Evolutionary conservation across 2,329 filamentous ascomycete genomes (phyloP).

Genomic region (Fusarium domesticum): DNA sequence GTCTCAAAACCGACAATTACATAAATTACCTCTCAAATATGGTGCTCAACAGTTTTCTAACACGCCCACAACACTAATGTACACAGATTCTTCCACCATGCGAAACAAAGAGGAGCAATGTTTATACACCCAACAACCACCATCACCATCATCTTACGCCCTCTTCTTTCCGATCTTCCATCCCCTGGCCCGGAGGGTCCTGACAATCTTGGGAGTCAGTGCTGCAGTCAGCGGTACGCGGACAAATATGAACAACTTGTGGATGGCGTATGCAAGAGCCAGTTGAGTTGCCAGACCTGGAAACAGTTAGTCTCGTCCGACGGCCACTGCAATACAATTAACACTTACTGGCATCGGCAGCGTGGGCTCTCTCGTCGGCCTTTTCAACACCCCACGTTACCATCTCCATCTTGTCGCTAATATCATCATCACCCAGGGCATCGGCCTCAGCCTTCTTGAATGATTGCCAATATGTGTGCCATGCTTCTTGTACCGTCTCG

Average conservation of each 20-base stretch:
- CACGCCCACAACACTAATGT: no score
- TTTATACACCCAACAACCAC: not conserved
- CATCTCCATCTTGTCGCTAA: conserved; percentile 49
- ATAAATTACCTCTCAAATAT: no score
- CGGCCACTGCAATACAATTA: not conserved
- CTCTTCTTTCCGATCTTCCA: conserved; percentile 85
- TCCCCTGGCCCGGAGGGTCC: conserved; percentile 79
- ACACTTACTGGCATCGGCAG: conserved; percentile 68
- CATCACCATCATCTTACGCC: conserved; percentile 1
- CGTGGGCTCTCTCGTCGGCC: conserved; percentile 58
- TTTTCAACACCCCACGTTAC: conserved; percentile 61
- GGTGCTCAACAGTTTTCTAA: no score
- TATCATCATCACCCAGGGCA: conserved; percentile 41
- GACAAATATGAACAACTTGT: conserved; percentile 96
- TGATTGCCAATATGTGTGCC: conserved; percentile 47
- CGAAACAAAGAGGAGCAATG: not conserved
- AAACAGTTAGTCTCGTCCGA: conserved; percentile 23
- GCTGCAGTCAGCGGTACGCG: conserved; percentile 91
- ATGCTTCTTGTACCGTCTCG: conserved; percentile 53
- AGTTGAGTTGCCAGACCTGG: conserved; percentile 73
- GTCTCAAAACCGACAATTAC: no score
- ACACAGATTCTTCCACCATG: not conserved
- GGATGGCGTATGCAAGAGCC: conserved; percentile 90
- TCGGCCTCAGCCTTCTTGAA: conserved; percentile 46
- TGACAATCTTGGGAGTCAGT: conserved; percentile 91